Evolutionary conservation across 768 basidiomycete species (phyloP), one percentile per base, ranked within the genome.

Genomic region (Crepidotus variabilis): DNA sequence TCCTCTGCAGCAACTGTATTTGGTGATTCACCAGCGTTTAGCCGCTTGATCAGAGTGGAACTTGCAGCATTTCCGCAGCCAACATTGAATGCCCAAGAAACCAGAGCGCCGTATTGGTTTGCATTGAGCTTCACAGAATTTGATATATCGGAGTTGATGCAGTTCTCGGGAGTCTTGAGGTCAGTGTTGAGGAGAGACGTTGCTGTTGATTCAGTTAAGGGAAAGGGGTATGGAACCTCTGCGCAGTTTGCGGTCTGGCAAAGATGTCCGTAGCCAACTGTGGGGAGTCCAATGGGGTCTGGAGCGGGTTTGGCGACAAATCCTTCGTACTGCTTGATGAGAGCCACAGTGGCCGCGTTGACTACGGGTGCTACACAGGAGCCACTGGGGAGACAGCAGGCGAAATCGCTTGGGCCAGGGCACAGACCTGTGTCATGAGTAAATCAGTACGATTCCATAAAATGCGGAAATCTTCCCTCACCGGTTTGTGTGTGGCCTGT

Each of bases 201-300:
- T 8, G 72, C 72, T 6, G 59, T 61, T 14, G 66, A 57, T 48
- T 65, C 63, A 46, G 69, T 70, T 43, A 74, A 63, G 0, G 72
- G 71, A 67, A 72, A 72, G 23, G 63, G 50, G 59, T 67, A 72
- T 10, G 71, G 66, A 6, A 71, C 71, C 56, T 73, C 72, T 33
- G 61, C 52, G 59, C 72, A 74, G 21, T 66, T 64, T 10, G 57
- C 61, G 23, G 55, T 64, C 47, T 66, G 48, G 61, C 72, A 74
- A 28, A 69, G 65, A 56, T 74, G 72, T 9, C 71, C 71, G 58
- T 67, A 74, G 18, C 72, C 72, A 47, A 72, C 72, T 28, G 71
- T 73, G 8, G 70, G 70, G 35, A 73, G 64, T 21, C 69, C 71
- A 21, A 72, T 68, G 39, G 72, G 72, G 58, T 74, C 72, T 10